phyloP scores from a whole-genome alignment of 1,139 yeast species.

The Kodamaea anthophila region DNA sequence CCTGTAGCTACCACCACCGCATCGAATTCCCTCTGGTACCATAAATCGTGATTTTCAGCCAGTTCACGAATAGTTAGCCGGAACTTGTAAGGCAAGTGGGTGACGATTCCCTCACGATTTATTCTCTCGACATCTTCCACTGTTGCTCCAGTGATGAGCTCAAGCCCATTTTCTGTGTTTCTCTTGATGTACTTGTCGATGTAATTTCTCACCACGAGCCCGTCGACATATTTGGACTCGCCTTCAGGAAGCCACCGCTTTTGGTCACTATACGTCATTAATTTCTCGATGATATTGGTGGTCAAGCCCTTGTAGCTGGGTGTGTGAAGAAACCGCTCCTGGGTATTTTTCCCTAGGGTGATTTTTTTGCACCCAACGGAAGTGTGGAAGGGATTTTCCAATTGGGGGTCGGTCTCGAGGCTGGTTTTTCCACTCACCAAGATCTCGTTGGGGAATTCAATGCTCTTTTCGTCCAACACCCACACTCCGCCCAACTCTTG shows the following conservation, averaged over 20 bases:
- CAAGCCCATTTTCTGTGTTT: constrained; percentile 16
- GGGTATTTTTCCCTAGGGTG: constrained; percentile 6
- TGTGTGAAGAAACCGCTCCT: constrained; percentile 26
- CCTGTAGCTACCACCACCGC: constrained; percentile 50
- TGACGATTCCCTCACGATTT: constrained; percentile 4
- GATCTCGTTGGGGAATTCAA: constrained; percentile 19
- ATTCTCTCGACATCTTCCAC: constrained; percentile 33
- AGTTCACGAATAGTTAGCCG: constrained; percentile 26
- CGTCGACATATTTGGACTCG: constrained; percentile 20
- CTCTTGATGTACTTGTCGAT: constrained; percentile 28
- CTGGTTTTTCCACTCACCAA: constrained; percentile 19
- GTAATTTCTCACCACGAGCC: constrained; percentile 24
- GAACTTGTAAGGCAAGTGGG: constrained; percentile 18
- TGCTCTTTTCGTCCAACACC: constrained; percentile 21
- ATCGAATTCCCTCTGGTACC: constrained; percentile 42
- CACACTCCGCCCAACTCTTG: constrained; percentile 28
- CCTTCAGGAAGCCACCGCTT: constrained; percentile 22
- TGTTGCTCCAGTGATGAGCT: constrained; percentile 25
- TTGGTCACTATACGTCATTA: constrained; percentile 40
- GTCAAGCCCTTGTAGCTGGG: constrained; percentile 34
- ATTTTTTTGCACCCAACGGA: constrained; percentile 4
- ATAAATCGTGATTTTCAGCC: constrained; percentile 16
- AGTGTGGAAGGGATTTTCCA: constrained; percentile 24
- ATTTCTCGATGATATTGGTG: constrained; percentile 37
- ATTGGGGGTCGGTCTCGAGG: constrained; percentile 23